Conservation (phyloP, 1,284 basidiomycete genomes). For the Trichosporon sp. region DNA sequence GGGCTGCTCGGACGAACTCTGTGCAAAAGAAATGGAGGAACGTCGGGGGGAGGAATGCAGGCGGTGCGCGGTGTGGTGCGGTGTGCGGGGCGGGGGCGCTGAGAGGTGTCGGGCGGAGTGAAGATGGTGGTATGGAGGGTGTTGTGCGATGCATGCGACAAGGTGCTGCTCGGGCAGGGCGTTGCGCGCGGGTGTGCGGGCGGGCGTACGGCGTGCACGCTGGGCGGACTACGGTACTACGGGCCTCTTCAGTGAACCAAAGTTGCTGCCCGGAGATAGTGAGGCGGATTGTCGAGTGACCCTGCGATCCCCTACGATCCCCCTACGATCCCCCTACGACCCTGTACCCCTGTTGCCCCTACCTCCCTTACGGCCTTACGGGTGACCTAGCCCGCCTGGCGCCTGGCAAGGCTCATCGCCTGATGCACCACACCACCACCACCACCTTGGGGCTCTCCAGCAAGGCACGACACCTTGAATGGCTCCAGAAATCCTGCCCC, state of each 20-base stretch:
- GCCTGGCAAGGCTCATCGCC: not conserved
- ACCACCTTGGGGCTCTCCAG: not conserved
- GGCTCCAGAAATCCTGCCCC: slow-evolving; percentile 12
- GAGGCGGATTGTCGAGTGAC: slow-evolving; percentile 5
- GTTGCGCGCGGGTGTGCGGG: not conserved
- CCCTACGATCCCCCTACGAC: not conserved
- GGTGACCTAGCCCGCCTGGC: not conserved
- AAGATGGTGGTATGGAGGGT: slow-evolving; percentile 14
- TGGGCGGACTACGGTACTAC: too few species aligned
- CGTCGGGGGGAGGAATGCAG: not conserved
- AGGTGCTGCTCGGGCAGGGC: not conserved
- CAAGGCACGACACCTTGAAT: slow-evolving; percentile 14
- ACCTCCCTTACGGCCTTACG: not conserved
- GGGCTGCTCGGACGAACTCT: not conserved
- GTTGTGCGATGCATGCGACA: slow-evolving; percentile 13
- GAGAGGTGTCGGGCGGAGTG: slow-evolving; percentile 8
- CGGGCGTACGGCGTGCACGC: not conserved
- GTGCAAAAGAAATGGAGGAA: slow-evolving; percentile 12
- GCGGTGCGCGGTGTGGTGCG: not conserved
- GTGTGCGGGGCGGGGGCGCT: too few species aligned
- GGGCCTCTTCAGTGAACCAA: not conserved
- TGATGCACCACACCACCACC: not conserved
- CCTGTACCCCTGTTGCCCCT: not conserved
- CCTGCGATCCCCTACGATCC: not conserved
- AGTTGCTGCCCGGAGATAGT: slow-evolving; percentile 19